These are phyloP conservation scores for Curvularia sp. DNA, from an alignment of 2,329 filamentous ascomycete species.

Conservation along the genomic window DNA sequence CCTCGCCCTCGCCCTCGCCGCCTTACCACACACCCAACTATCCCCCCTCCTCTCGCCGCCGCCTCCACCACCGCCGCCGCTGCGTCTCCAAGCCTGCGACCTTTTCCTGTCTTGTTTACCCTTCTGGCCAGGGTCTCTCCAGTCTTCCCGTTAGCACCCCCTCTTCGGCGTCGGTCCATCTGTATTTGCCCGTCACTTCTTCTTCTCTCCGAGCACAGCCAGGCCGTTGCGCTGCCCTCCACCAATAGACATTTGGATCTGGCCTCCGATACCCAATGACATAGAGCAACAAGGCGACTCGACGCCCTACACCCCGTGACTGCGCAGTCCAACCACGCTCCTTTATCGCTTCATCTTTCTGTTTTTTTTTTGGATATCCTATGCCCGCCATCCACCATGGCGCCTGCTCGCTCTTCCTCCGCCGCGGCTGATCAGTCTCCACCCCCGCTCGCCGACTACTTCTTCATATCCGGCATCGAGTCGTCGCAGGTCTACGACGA, in stretches of 20 bases:
- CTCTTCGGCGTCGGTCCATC: slow-evolving; percentile 33
- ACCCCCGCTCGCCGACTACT: slow-evolving; percentile 69
- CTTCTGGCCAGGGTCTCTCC: slow-evolving; percentile 27
- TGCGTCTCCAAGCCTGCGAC: not conserved
- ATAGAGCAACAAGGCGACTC: slow-evolving; percentile 37
- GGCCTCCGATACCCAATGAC: slow-evolving; percentile 47
- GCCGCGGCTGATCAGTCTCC: slow-evolving; percentile 54
- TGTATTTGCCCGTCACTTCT: slow-evolving; percentile 31
- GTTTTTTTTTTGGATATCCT: slow-evolving; percentile 38
- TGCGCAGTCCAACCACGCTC: slow-evolving; percentile 33
- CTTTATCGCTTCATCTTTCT: slow-evolving; percentile 31
- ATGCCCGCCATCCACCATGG: slow-evolving; percentile 44
- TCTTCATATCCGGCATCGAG: slow-evolving; percentile 67
- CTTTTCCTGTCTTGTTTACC: slow-evolving; percentile 18
- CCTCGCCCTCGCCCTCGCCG: slow-evolving; percentile 1
- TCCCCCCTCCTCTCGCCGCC: not conserved
- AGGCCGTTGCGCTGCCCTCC: slow-evolving; percentile 30
- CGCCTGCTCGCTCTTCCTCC: slow-evolving; percentile 49
- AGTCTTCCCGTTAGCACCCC: slow-evolving; percentile 19
- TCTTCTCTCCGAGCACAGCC: slow-evolving; percentile 19
- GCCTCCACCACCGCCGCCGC: not conserved
- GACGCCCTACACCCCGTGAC: slow-evolving; percentile 36
- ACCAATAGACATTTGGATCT: slow-evolving; percentile 42
- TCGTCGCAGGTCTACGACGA: slow-evolving; percentile 60
- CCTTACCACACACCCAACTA: slow-evolving; percentile 1